Evolutionary conservation across 2,329 filamentous ascomycete species (phyloP), one percentile per base, ranked within the genome.

Genomic region (Sporothrix mexicana): DNA sequence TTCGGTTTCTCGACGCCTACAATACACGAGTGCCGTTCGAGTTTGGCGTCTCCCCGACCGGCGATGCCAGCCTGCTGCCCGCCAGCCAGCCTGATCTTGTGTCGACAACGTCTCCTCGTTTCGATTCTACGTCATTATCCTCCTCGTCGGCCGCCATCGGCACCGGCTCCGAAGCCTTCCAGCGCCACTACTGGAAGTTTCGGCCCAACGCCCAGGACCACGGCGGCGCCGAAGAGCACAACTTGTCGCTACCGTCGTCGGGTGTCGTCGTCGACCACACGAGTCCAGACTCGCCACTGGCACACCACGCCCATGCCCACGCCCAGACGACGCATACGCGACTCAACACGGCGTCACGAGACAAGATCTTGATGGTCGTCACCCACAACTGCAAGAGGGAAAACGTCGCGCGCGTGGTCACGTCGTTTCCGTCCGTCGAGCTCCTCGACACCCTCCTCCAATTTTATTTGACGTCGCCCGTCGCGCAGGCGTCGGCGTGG

Each of bases 101-200:
- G 8, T 25, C 53, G 20, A 23, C 53, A 2, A 30, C 57, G 4
- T 61, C 57, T 2, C 57, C 57, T 5, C 25, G n/a, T 9, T 10
- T 30, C 57, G 55, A 5, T 15, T 17, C 25, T 15, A 61, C 12
- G 5, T 8, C 57, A 7, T 6, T 41, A 6, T 6, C 15, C 25
- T 61, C 30, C 2, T 61, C 57, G 4, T 61, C 57, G 12, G 15
- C 57, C 3, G 57, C 57, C 57, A 61, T 61, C 25, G 57, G 57
- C 7, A 61, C 57, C 57, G 57, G 57, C 57, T 61, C 57, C 25
- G 57, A 61, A 30, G 57, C 57, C 15, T 61, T 61, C 25, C 57
- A 41, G 57, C 57, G 57, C 57, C 57, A 61, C 57, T 61, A 61
- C 57, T 61, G 57, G 57, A 36, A 41, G 15, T 61, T 61, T 4